These are phyloP conservation scores for Hydnum rufescens DNA, from an alignment of 768 basidiomycete genomes.

Conservation along the genomic window DNA sequence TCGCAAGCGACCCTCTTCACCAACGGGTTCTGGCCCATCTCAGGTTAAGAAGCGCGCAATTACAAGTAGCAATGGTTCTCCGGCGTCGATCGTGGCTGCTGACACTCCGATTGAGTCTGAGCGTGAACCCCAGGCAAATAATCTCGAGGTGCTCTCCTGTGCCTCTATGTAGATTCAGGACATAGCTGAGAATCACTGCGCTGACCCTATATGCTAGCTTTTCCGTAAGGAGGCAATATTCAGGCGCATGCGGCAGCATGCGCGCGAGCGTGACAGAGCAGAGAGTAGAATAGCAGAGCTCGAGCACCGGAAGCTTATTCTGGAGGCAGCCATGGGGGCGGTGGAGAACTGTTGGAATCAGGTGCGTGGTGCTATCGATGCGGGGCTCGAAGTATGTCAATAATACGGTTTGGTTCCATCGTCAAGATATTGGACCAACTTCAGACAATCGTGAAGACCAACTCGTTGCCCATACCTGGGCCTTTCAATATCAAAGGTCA, in stretches of 20 bases:
- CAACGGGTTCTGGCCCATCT: background rate
- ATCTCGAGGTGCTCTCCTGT: background rate
- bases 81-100: background rate
- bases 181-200: background rate
- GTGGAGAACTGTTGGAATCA: slow-evolving; percentile 68
- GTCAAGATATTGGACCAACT: background rate
- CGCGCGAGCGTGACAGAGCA: slow-evolving; percentile 49
- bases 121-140: background rate
- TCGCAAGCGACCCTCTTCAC: background rate
- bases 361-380: slow-evolving; percentile 22
- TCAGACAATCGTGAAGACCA: background rate
- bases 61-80: background rate
- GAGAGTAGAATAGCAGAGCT: slow-evolving; percentile 40
- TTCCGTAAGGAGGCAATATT: slow-evolving; percentile 78
- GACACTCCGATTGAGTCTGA: background rate
- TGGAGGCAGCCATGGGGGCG: slow-evolving; percentile 50
- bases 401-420: background rate
- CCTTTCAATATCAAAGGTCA: background rate
- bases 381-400: background rate
- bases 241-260: slow-evolving; percentile 67
- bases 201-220: slow-evolving; percentile 24
- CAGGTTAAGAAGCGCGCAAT: background rate
- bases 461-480: background rate
- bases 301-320: slow-evolving; percentile 42
- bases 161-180: background rate